phyloP scores from a whole-genome alignment of 2,329 filamentous ascomycete species.

The Tolypocladium tropicale region DNA sequence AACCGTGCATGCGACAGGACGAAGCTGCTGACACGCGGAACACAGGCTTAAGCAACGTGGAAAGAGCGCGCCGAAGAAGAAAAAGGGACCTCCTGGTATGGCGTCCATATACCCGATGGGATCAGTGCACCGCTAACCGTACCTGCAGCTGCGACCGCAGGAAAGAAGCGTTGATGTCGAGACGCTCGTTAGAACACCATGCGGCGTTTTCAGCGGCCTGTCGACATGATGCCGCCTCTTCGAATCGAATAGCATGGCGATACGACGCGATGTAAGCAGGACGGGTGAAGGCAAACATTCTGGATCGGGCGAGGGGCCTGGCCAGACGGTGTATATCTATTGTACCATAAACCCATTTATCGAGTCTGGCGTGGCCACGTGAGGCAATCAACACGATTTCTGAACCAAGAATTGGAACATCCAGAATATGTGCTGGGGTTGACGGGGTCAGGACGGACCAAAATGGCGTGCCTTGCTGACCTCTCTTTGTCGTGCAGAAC shows the following conservation, averaged over 20 bases:
- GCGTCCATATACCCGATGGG: background rate
- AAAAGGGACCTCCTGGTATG: conserved; percentile 44
- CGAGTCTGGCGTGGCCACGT: background rate
- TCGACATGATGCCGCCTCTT: background rate
- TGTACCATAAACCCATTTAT: background rate
- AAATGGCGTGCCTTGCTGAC: background rate
- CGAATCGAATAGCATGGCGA: background rate
- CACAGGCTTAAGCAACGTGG: conserved; percentile 64
- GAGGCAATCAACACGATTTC: background rate
- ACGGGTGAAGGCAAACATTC: background rate
- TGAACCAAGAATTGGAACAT: too few species aligned
- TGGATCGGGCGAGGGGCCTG: background rate
- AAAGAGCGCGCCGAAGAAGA: conserved; percentile 85
- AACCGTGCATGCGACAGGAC: background rate
- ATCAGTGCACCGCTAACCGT: background rate
- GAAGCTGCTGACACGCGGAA: conserved; percentile 17
- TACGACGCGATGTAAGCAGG: background rate
- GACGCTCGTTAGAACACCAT: background rate
- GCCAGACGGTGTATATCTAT: background rate
- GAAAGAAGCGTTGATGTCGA: conserved; percentile 18
- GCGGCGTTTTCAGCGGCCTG: background rate
- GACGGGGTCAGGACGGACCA: background rate
- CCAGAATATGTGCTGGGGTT: too few species aligned
- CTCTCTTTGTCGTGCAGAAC: background rate
- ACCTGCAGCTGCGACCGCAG: conserved; percentile 14